These are phyloP conservation scores for Fusarium nygamai DNA, from an alignment of 2,329 filamentous ascomycete species.

Conservation along the genomic window DNA sequence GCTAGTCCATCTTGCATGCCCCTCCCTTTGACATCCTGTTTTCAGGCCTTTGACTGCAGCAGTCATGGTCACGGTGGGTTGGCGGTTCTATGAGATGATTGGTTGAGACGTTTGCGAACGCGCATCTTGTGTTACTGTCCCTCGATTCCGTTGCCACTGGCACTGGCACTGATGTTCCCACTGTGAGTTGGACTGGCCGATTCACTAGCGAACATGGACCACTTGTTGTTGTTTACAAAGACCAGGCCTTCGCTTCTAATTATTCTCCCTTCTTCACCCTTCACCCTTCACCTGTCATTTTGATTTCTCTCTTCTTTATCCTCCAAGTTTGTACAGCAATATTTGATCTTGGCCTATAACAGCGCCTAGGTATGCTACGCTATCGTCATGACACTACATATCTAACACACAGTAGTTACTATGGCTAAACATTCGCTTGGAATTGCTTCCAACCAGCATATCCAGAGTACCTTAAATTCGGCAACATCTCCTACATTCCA, in stretches of 20 bases:
- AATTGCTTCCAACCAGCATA: neutral
- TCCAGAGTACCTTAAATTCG: neutral
- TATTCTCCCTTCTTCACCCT: neutral
- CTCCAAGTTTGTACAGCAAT: neutral
- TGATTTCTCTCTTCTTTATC: neutral
- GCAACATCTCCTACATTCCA: neutral
- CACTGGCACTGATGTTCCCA: neutral
- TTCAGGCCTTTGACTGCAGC: neutral
- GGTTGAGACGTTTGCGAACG: neutral
- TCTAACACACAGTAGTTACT: neutral
- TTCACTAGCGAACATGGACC: neutral
- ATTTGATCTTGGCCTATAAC: neutral
- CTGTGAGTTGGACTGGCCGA: neutral
- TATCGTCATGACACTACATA: neutral
- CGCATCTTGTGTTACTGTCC: neutral
- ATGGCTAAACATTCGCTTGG: neutral
- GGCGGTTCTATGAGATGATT: neutral
- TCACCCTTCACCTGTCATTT: neutral
- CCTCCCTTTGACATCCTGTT: neutral
- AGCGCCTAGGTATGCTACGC: neutral
- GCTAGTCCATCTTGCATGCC: neutral
- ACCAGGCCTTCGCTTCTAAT: neutral
- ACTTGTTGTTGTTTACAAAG: neutral
- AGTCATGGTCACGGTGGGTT: neutral
- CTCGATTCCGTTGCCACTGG: neutral